Conservation (phyloP, 768 basidiomycete genomes). For the Suillus placidus region DNA sequence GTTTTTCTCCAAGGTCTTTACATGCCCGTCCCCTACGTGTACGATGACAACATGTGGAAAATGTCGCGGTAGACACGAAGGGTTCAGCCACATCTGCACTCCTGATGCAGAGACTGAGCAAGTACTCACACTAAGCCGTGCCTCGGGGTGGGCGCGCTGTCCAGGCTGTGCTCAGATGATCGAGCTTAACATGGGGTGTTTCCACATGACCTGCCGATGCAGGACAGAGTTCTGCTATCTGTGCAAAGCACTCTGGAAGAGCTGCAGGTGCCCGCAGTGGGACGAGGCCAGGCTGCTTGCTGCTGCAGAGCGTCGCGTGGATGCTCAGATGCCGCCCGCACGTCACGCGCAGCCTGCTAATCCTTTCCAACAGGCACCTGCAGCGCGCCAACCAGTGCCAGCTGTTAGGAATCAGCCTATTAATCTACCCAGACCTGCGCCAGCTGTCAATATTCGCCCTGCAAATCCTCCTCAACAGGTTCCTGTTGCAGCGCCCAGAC, state of each 20-base stretch:
- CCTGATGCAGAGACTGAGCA: constrained; percentile 28
- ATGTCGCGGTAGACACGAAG: constrained; percentile 29
- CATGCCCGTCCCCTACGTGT: constrained; percentile 25
- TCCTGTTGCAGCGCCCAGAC: constrained; percentile 7
- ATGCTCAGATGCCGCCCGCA: constrained; percentile 39
- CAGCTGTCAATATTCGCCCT: background rate
- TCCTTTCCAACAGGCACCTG: constrained; percentile 17
- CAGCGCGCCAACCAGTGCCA: constrained; percentile 7
- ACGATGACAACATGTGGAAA: constrained; percentile 25
- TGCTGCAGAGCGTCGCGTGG: constrained; percentile 49
- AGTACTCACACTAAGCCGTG: constrained; percentile 29
- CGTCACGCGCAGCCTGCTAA: constrained; percentile 36
- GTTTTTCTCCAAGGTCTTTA: constrained; percentile 27
- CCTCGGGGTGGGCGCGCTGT: constrained; percentile 41
- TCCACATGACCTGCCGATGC: constrained; percentile 46
- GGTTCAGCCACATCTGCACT: constrained; percentile 28
- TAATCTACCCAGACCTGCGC: background rate
- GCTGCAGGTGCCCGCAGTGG: constrained; percentile 66
- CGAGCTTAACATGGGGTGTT: constrained; percentile 41
- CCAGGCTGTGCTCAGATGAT: constrained; percentile 43
- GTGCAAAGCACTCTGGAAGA: constrained; percentile 63
- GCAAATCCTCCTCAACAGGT: constrained; percentile 3
- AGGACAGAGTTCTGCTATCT: constrained; percentile 45
- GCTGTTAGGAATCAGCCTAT: background rate
- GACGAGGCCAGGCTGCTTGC: constrained; percentile 48